A percentile compares a stretch with the other conserved stretches of the same genome.
These are phyloP conservation scores for Penicillium polonicum DNA, from an alignment of 2,329 filamentous ascomycete species.

Conservation along the genomic window DNA sequence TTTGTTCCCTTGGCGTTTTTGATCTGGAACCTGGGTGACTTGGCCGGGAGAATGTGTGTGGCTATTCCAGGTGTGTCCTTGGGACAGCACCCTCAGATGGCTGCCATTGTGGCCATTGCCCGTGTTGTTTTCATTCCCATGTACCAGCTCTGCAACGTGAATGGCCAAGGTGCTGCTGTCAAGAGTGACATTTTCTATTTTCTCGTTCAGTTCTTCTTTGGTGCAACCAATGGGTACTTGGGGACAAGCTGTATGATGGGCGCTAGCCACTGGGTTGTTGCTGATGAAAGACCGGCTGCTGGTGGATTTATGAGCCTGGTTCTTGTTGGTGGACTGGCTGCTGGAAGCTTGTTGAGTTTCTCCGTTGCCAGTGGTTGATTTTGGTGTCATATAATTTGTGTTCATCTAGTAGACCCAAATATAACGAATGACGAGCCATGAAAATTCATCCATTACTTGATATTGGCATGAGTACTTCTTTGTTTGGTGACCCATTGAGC, in stretches of 20 bases:
- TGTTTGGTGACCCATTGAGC: not conserved
- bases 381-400: not conserved
- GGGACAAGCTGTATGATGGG: conserved; percentile 91
- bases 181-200: conserved; percentile 86
- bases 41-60: conserved; percentile 71
- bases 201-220: conserved; percentile 79
- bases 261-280: conserved; percentile 74
- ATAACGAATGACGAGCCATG: conserved; percentile 1
- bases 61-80: conserved; percentile 57
- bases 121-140: conserved; percentile 74
- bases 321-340: conserved; percentile 78
- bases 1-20: conserved; percentile 92
- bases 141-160: conserved; percentile 86
- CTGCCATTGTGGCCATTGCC: conserved; percentile 67
- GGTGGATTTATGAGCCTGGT: conserved; percentile 93
- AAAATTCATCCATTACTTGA: not conserved
- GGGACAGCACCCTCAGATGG: conserved; percentile 60
- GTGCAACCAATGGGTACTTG: conserved; percentile 82
- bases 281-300: conserved; percentile 79
- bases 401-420: not conserved
- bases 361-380: conserved; percentile 52
- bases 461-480: not conserved
- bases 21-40: conserved; percentile 88
- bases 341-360: conserved; percentile 89
- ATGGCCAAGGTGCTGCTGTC: conserved; percentile 70